phyloP scores from a whole-genome alignment of 306 rosid genomes.

The Dalbergia oliveri region DNA sequence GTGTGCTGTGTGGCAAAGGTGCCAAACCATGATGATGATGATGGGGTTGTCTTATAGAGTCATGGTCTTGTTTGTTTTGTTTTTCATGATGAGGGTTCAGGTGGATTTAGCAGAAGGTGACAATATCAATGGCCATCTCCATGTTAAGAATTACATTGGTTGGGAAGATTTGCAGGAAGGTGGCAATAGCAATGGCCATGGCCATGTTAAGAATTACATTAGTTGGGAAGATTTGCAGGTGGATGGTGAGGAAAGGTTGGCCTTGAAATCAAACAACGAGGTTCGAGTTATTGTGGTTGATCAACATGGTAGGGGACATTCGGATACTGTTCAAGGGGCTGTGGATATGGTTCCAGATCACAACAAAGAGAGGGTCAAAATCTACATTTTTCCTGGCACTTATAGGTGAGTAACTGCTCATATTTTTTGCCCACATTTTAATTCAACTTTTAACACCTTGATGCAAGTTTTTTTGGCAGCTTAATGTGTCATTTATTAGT shows the following conservation, averaged over 20 bases:
- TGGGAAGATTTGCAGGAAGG: constrained; percentile 79
- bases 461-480: not conserved
- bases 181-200: constrained; percentile 3
- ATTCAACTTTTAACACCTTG: not conserved
- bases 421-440: not conserved
- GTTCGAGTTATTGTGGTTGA: constrained; percentile 69
- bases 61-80: constrained; percentile 35
- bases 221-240: constrained; percentile 87
- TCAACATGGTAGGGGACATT: constrained; percentile 68
- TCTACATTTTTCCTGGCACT: constrained; percentile 81
- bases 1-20: not conserved
- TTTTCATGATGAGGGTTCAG: constrained; percentile 41
- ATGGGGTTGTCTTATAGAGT: constrained; percentile 44
- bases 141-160: constrained; percentile 56
- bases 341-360: constrained; percentile 77
- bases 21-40: constrained; percentile 8
- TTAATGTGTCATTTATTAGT: constrained; percentile 1
- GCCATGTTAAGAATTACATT: constrained; percentile 49
- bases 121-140: not conserved
- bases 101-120: constrained; percentile 49
- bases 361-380: constrained; percentile 70
- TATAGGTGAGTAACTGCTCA: constrained; percentile 65
- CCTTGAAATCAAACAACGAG: constrained; percentile 26
- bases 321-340: constrained; percentile 87
- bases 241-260: constrained; percentile 45